Base-by-base conservation (phyloP, 2,329 filamentous ascomycete genomes). In the Sporothrix phasma region DNA sequence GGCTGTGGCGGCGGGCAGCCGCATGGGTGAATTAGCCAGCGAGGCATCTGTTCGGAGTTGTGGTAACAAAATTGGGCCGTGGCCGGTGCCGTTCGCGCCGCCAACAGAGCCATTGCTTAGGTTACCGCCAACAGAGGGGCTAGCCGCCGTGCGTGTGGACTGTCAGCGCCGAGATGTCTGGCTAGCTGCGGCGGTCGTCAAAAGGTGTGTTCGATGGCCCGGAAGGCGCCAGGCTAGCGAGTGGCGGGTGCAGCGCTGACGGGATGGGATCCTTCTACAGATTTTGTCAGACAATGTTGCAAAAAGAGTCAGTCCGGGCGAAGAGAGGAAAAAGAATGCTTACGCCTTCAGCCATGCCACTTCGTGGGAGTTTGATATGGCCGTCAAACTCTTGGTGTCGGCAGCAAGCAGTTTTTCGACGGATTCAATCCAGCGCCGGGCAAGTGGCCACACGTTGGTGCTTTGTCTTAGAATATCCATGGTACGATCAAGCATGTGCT, bases 361-460 rank as follows among this genome's bases (percentile, higher is more conserved):
- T 49, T 80, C 77, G 24, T 76, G 72, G 8, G 63, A 41, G 19
- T n/a, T 59, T 7, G 61, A 31, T 10, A 51, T 59, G 15, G 71
- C 72, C 7, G 75, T 70, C 1, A 74, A 70, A n/a, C 73, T 73
- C 61, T 75, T 75, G 5, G 77, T 74, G 66, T 80, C 77, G 31
- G 74, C 72, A 26, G 74, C 75, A 7, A 61, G 47, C 68, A 80
- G 78, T 41, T 75, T 76, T 58, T 79, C 77, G 1, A 82, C 71
- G 0, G 77, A 75, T 1, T 77, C 76, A 10, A 77, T 74, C 80
- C 80, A 82, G 13, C 78, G 76, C 3, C 73, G 73, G 0, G 80
- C 80, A 5, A 82, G 72, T 1, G 80, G 79, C 80, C 80, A 82
- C 8, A 79, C 76, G 37, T 76, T 73, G 63, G 77, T 77, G 69